Base-by-base conservation (phyloP, 331 rosid genomes). In the Rosa hybrid region DNA sequence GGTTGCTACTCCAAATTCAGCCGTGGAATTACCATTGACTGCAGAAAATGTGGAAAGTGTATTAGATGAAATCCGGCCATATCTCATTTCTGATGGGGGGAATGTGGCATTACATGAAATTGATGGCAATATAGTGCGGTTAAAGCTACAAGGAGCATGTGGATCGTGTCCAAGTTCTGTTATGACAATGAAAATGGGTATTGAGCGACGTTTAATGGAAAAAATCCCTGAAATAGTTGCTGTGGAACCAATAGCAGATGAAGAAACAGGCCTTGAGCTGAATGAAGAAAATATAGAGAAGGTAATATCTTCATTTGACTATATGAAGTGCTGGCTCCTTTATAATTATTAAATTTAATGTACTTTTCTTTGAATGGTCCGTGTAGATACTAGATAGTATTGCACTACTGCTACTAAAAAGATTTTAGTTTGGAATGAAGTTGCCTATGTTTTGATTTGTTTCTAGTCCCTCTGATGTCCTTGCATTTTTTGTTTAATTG, bases 101-200 rank as follows among this genome's bases (percentile, higher is more conserved):
- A 96, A 96, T 78, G 99, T 96, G n/a, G 98, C 93, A 44, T 90
- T 96, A 78, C 94, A 93, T 86, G 97, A 96, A 74, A 96, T 96
- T 39, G 97, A 96, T 68, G 99, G 98, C 44, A 91, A 96, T 79
- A 83, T 96, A 62, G 99, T 96, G 6, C 78, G 91, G 17, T 89
- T 96, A 89, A 96, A 93, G 88, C 94, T 96, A 50, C 97, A 96
- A 84, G 99, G 99, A 78, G 99, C 99, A 12, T 96, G 98, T 71
- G 99, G 99, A 7, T 96, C 99, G 0, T 96, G 99, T 78, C 99
- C 99, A 0, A 93, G 98, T 80, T 87, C 98, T 76, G 96, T 93
- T 80, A 90, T 67, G 78, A 96, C 99, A 6, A 96, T 96, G 99
- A 96, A 96, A 85, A 21, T 96, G 99, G 99, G 99, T 62, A 90